These are phyloP conservation scores for Xerocomus nothofagi DNA, from an alignment of 1,284 basidiomycete species.

Conservation along the genomic window DNA sequence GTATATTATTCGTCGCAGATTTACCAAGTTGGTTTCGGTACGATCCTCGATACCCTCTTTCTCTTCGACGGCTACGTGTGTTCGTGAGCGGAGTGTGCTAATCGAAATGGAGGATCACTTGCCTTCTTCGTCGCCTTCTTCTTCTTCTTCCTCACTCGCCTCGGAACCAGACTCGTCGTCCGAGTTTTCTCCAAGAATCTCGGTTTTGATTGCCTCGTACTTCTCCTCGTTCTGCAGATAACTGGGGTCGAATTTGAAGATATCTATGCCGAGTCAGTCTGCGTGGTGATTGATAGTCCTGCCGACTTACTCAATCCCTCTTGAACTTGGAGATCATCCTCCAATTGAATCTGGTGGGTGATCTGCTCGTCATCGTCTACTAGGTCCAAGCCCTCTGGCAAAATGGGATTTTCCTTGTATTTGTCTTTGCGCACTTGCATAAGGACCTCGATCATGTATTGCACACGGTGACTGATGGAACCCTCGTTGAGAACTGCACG, in stretches of 20 bases:
- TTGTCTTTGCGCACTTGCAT: constrained; percentile 99
- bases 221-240: constrained; percentile 92
- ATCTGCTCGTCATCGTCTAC: constrained; percentile 98
- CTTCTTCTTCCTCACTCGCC: constrained; percentile 61
- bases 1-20: constrained; percentile 92
- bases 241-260: constrained; percentile 94
- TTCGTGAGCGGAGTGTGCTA: constrained; percentile 13
- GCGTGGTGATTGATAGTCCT: background rate
- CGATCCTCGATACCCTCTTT: constrained; percentile 92
- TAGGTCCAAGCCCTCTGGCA: constrained; percentile 92
- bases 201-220: constrained; percentile 88
- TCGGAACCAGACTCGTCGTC: constrained; percentile 67
- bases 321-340: constrained; percentile 91
- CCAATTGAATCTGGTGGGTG: constrained; percentile 89
- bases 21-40: constrained; percentile 95
- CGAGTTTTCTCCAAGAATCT: constrained; percentile 90
- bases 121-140: constrained; percentile 59
- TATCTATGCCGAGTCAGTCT: constrained; percentile 53
- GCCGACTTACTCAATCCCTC: constrained; percentile 83
- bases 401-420: constrained; percentile 96
- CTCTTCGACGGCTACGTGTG: constrained; percentile 54
- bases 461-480: constrained; percentile 91
- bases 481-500: constrained; percentile 96
- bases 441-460: constrained; percentile 99
- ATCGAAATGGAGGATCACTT: constrained; percentile 2